Conservation (phyloP, 1,284 basidiomycete genomes). For the Anthracocystis panici-leucophaei region DNA sequence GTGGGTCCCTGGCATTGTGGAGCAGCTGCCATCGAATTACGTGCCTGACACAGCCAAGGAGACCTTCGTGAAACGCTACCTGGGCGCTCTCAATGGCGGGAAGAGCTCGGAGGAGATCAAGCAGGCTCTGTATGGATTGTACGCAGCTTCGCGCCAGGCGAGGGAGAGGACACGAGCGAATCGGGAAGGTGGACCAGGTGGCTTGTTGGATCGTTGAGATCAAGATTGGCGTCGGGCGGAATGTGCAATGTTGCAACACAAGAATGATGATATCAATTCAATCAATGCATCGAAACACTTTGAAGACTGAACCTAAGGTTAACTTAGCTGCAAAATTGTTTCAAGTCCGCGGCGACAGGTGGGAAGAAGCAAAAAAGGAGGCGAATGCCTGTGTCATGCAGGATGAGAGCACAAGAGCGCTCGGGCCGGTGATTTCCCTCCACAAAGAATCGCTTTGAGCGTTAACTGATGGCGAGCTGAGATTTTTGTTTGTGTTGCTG, state of each 20-base stretch:
- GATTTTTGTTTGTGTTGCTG: too few relatives aligned
- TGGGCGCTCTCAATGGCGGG: constrained; percentile 20
- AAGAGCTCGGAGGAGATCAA: constrained; percentile 52
- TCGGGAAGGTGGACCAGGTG: constrained; percentile 22
- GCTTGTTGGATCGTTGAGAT: constrained; percentile 33
- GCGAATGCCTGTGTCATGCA: too few relatives aligned
- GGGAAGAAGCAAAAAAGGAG: too few relatives aligned
- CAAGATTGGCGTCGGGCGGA: neutral
- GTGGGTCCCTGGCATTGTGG: constrained; percentile 81
- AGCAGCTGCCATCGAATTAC: constrained; percentile 77
- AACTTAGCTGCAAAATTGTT: too few relatives aligned
- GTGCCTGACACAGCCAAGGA: constrained; percentile 79
- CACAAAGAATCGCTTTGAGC: too few relatives aligned
- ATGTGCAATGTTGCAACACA: neutral
- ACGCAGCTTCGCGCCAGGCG: constrained; percentile 58
- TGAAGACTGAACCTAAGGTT: too few relatives aligned
- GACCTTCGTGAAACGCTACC: constrained; percentile 76
- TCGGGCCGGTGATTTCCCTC: too few relatives aligned
- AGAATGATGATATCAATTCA: too few relatives aligned
- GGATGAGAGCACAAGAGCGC: too few relatives aligned
- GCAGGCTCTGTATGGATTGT: constrained; percentile 51
- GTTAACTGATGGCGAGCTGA: too few relatives aligned
- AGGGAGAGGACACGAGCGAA: constrained; percentile 51
- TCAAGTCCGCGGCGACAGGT: too few relatives aligned
- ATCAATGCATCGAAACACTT: too few relatives aligned